Base-by-base conservation (phyloP, 1,284 basidiomycete species). In the Puccinia triticina region DNA sequence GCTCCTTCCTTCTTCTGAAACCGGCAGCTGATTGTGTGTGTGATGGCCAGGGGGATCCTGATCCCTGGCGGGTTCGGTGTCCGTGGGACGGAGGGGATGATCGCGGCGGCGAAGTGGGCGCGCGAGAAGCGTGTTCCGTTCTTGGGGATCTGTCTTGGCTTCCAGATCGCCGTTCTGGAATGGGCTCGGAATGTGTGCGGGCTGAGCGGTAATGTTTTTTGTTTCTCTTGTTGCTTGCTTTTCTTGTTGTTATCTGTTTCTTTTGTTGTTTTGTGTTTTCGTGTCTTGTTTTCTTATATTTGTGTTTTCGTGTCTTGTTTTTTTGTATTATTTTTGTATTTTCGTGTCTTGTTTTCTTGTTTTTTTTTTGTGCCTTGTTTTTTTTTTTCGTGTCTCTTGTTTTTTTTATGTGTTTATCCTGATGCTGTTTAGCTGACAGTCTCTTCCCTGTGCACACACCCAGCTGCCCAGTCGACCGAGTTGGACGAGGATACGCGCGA, bases 71-170 rank as follows among this genome's bases (percentile, higher is more conserved):
- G 96, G 14, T 99, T 99, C 86, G 96, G 96, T 37, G 88, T 90
- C 10, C 93, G 97, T 67, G 96, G 96, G 34, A 96, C 93, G 0
- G 96, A 98, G 88, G 96, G 96, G 71, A 99, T 99, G 96, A 92
- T 98, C 85, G 90, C 94, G 69, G 97, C 97, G 29, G 95, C 96
- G 86, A 96, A 94, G 88, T 96, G 96, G 91, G 96, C 96, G 0
- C 90, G 97, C 84, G 95, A 98, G 88, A 93, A 97, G 87, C 93
- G 94, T 84, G 89, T 96, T 8, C 97, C 96, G 0, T 99, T 95
- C 90, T 89, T 99, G 57, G 96, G 96, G 81, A 96, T 99, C 87
- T 99, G 96, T 87, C 91, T 98, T 48, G 96, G 96, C 53, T 99
- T 99, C 91, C 97, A 99, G 87, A 90, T 99, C 74, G 95, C 96